Conservation (phyloP, 805 yeast species). For the Schwanniomyces yamadae region DNA sequence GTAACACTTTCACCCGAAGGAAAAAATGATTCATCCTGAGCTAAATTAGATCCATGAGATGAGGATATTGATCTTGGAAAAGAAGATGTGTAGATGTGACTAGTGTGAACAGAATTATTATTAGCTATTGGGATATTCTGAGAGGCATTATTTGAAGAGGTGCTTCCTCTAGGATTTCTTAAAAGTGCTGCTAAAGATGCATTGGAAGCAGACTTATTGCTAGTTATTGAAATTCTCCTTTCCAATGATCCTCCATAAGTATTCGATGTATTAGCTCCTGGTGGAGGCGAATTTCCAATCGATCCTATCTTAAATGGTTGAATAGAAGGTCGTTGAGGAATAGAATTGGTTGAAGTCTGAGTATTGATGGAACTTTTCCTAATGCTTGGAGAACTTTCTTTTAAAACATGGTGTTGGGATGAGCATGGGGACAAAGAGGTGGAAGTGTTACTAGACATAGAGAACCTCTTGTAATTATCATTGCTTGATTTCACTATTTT, state of each 20-base stretch:
- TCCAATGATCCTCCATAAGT: constrained; percentile 27
- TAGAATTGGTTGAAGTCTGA: neutral
- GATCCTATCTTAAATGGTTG: constrained; percentile 69
- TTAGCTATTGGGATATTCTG: constrained; percentile 23
- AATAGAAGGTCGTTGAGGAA: constrained; percentile 33
- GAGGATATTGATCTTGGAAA: constrained; percentile 40
- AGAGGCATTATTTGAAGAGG: constrained; percentile 36
- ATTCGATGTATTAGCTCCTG: constrained; percentile 29
- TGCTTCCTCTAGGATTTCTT: constrained; percentile 49
- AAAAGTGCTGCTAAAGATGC: constrained; percentile 54
- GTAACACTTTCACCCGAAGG: constrained; percentile 26
- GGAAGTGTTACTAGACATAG: constrained; percentile 12
- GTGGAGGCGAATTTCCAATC: constrained; percentile 43
- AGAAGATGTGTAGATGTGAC: constrained; percentile 12
- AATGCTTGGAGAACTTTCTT: constrained; percentile 11
- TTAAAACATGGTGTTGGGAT: constrained; percentile 11
- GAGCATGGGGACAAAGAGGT: constrained; percentile 29
- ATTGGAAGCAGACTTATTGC: constrained; percentile 48
- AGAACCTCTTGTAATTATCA: constrained; percentile 12
- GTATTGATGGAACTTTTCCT: constrained; percentile 1
- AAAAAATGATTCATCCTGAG: constrained; percentile 23
- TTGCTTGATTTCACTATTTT: neutral
- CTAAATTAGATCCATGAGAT: constrained; percentile 37
- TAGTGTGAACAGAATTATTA: constrained; percentile 9
- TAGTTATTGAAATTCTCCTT: constrained; percentile 41